Conservation (phyloP, 2,329 filamentous ascomycete species). For the Plenodomus tracheiphilus region DNA sequence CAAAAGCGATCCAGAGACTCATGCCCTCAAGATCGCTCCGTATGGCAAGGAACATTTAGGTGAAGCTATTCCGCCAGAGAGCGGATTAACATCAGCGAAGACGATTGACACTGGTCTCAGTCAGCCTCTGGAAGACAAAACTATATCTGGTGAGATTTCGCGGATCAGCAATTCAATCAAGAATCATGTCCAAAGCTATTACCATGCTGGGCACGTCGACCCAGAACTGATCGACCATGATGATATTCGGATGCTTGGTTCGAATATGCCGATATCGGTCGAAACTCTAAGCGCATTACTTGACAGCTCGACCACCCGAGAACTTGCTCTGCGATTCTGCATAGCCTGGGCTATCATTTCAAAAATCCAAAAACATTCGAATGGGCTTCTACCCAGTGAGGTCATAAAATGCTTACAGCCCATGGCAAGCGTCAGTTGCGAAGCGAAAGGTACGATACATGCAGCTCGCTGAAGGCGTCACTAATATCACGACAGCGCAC, state of each 20-base stretch:
- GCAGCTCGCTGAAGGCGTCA: neutral
- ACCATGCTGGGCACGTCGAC: conserved; percentile 27
- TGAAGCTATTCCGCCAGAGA: conserved; percentile 13
- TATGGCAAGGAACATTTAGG: conserved; percentile 22
- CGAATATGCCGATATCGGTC: conserved; percentile 23
- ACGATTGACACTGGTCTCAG: conserved; percentile 23
- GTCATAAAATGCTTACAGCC: conserved; percentile 23
- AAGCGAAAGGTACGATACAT: conserved; percentile 18
- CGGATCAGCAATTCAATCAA: conserved; percentile 41
- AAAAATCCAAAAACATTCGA: conserved; percentile 19
- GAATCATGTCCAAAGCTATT: conserved; percentile 44
- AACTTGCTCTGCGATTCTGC: conserved; percentile 34
- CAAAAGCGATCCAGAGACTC: conserved; percentile 14
- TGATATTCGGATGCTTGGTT: conserved; percentile 26
- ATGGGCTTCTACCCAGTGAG: conserved; percentile 34
- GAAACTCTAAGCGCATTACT: conserved; percentile 32
- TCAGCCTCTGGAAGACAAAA: conserved; percentile 40
- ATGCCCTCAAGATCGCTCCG: conserved; percentile 15
- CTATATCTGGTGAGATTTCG: conserved; percentile 35
- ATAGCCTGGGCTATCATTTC: conserved; percentile 38
- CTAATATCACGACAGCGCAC: conserved; percentile 14
- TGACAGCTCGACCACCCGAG: conserved; percentile 28
- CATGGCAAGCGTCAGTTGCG: conserved; percentile 12
- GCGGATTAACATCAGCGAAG: conserved; percentile 7
- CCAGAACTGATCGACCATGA: conserved; percentile 26